phyloP scores from a whole-genome alignment of 192 early-diverging fungal species.

The Backusella psychrophila region DNA sequence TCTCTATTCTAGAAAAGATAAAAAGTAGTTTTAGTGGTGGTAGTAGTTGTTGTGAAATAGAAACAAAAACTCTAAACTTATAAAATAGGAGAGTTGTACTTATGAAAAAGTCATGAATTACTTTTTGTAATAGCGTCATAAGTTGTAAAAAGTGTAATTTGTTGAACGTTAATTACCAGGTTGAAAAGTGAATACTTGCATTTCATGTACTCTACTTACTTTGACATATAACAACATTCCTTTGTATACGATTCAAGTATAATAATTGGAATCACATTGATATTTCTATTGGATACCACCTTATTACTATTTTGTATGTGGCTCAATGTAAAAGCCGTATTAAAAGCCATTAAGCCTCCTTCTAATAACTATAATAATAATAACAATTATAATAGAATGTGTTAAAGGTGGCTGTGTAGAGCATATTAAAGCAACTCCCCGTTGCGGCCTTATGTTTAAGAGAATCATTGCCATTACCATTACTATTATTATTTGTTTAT shows the following conservation, averaged over 20 bases:
- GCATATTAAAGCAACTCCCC: background rate
- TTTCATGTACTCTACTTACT: background rate
- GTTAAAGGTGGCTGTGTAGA: background rate
- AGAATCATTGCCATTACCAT: background rate
- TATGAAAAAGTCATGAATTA: background rate
- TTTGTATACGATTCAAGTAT: background rate
- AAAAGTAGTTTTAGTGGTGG: too few relatives aligned
- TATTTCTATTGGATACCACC: background rate
- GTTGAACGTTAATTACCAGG: constrained; percentile 2
- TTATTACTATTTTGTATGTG: background rate
- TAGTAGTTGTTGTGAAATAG: too few relatives aligned
- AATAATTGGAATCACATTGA: background rate
- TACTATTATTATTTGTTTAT: background rate
- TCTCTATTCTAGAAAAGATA: background rate
- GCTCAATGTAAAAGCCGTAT: constrained; percentile 1
- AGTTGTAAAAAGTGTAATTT: constrained; percentile 2
- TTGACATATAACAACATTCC: background rate
- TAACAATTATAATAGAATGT: background rate
- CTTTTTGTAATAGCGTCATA: background rate
- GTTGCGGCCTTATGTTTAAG: background rate
- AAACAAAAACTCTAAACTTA: background rate
- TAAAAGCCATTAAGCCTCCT: background rate
- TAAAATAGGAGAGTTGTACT: background rate
- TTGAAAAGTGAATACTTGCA: background rate
- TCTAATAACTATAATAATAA: background rate